These are phyloP conservation scores for Talaromyces verruculosus DNA, from an alignment of 2,329 filamentous ascomycete genomes.

Conservation along the genomic window DNA sequence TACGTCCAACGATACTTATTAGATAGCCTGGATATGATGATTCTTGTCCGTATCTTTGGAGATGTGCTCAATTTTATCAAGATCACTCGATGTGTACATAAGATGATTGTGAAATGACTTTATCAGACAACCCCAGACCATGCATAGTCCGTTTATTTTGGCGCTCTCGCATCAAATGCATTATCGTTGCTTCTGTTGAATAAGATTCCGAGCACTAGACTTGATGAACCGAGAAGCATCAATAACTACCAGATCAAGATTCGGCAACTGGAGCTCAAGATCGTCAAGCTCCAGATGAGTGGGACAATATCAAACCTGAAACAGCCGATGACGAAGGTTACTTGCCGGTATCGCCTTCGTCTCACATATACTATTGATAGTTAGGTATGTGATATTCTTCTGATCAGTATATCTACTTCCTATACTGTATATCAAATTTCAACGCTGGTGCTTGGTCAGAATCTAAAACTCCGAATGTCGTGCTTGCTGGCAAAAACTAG, in stretches of 20 bases:
- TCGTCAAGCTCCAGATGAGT: not conserved
- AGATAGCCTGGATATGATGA: not conserved
- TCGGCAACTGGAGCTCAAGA: not conserved
- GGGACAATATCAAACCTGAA: not conserved
- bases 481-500: not conserved
- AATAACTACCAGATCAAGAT: not conserved
- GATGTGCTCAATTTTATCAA: not conserved
- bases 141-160: not conserved
- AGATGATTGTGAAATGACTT: not conserved
- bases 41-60: not conserved
- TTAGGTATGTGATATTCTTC: not conserved
- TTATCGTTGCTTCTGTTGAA: not conserved
- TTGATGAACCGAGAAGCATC: not conserved
- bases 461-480: not conserved
- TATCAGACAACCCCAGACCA: not conserved
- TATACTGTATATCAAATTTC: not conserved
- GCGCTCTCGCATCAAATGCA: not conserved
- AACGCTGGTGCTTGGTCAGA: not conserved
- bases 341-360: not conserved
- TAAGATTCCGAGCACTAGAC: not conserved
- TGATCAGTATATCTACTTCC: not conserved
- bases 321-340: not conserved
- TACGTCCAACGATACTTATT: constrained; percentile 24
- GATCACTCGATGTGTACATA: not conserved
- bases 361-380: not conserved